Percentiles rank a stretch among this genome's conserved stretches.
Conservation (phyloP, 768 basidiomycete genomes). For the Amyloporia xantha region DNA sequence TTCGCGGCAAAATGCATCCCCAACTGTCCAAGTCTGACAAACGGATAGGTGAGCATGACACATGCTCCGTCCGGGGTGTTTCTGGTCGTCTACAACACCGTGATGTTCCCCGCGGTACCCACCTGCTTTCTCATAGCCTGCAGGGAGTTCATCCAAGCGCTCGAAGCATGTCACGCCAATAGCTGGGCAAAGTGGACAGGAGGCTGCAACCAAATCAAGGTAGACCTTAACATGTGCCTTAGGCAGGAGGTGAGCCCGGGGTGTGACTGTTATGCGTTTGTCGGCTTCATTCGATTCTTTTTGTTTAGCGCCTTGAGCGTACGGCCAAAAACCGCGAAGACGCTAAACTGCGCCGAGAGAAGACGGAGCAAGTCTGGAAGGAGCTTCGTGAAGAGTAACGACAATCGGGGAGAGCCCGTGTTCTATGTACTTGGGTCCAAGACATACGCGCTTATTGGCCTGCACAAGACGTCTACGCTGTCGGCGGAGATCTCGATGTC, state of each 20-base stretch:
- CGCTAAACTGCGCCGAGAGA: constrained; percentile 50
- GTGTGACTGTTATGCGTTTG: constrained; percentile 8
- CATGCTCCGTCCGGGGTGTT: constrained; percentile 10
- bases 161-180: constrained; percentile 61
- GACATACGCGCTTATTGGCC: no score
- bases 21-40: constrained; percentile 19
- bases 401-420: no score
- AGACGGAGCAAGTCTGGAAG: constrained; percentile 48
- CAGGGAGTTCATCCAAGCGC: constrained; percentile 71
- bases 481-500: no score
- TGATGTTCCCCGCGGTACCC: constrained; percentile 3
- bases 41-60: constrained; percentile 16
- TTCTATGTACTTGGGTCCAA: no score
- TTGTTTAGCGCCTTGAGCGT: constrained; percentile 48
- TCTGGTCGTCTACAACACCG: constrained; percentile 9
- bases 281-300: constrained; percentile 3
- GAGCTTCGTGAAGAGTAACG: constrained; percentile 46
- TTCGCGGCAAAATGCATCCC: constrained; percentile 19
- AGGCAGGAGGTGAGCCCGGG: constrained; percentile 50
- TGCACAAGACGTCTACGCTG: no score
- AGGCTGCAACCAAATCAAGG: constrained; percentile 62
- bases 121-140: constrained; percentile 42
- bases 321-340: constrained; percentile 51
- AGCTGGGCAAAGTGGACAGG: constrained; percentile 63
- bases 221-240: constrained; percentile 63